Base-by-base conservation (phyloP, 805 yeast genomes). In the Wickerhamomyces strasburgensis region DNA sequence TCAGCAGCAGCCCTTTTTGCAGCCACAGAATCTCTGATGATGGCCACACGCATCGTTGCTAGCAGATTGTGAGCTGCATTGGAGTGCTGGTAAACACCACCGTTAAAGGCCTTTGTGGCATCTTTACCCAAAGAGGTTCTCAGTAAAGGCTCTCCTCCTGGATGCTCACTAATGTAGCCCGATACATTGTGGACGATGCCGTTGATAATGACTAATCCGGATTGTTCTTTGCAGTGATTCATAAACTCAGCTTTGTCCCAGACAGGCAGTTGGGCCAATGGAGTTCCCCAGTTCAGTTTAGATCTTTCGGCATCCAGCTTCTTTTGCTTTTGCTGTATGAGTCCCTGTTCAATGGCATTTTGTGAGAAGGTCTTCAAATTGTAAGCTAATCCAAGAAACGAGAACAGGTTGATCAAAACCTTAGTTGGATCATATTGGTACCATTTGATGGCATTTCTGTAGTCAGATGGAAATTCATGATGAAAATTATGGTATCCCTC, bases 401-500 rank as follows among this genome's bases (percentile, higher is more conserved):
- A 80, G 38, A 73, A 61, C 6, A 60, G 19, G 61, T 69, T 82
- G 49, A 84, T 82, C 36, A 72, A 51, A 33, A 75, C 53, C 64
- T 84, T 84, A 33, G 93, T 83, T 48, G 94, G 94, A 59, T 84
- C 94, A 57, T 78, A 84, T 70, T 84, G 90, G 68, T 79, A 84
- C 93, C 93, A 84, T 58, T 77, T 80, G 57, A 84, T 71, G 26
- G 93, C 93, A 57, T 84, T 84, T 73, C 94, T 77, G 73, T 84
- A 84, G 65, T 84, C 94, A 14, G 85, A 74, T 52, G 94, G 93
- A 73, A 84, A 84, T 68, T 84, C 94, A 60, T 84, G 94, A 62
- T 84, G 94, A 78, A 84, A 84, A 65, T 84, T 84, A 56, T 84
- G 93, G 70, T 84, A 83, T 46, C 94, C 94, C 65, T 84, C 94